phyloP scores from a whole-genome alignment of 495 filamentous ascomycete species.

The Penicillium paradoxum region DNA sequence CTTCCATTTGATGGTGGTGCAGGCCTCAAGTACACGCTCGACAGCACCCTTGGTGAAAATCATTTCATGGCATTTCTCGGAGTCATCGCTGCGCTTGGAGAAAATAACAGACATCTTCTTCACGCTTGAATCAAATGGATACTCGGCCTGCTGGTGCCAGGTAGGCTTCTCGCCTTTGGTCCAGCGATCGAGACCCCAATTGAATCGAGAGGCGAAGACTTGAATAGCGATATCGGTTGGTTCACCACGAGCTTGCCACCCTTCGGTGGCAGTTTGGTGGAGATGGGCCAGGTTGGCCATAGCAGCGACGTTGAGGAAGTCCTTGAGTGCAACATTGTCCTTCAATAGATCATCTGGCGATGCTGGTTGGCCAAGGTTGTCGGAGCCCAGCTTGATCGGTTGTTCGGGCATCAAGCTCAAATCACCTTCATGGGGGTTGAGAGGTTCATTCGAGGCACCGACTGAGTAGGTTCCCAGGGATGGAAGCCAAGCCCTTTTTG shows the following conservation, averaged over 20 bases:
- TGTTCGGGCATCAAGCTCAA: conserved; percentile 38
- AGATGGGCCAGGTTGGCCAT: conserved; percentile 64
- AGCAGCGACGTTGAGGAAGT: conserved; percentile 56
- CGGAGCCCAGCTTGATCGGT: conserved; percentile 32
- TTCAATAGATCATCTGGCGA: conserved; percentile 35
- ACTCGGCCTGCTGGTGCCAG: conserved; percentile 57
- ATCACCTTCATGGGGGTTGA: conserved; percentile 52
- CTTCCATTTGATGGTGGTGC: conserved; percentile 47
- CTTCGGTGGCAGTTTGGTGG: conserved; percentile 38
- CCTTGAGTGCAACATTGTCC: conserved; percentile 38
- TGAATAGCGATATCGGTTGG: conserved; percentile 69
- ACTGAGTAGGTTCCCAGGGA: conserved; percentile 57
- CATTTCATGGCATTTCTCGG: conserved; percentile 28
- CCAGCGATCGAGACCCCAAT: conserved; percentile 51
- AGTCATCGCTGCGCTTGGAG: conserved; percentile 24
- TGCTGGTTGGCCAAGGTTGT: conserved; percentile 5
- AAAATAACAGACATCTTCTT: conserved; percentile 69
- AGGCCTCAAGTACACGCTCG: conserved; percentile 70
- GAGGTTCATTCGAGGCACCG: conserved; percentile 48
- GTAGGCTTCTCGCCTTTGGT: conserved; percentile 45
- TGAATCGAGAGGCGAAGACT: conserved; percentile 60
- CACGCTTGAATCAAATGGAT: conserved; percentile 62
- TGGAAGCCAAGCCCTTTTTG: conserved; percentile 76
- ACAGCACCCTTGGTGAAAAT: conserved; percentile 78
- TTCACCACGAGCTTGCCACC: conserved; percentile 61